Evolutionary conservation across 148 eudicot species (phyloP).

Genomic region (Rhododendron molle): DNA sequence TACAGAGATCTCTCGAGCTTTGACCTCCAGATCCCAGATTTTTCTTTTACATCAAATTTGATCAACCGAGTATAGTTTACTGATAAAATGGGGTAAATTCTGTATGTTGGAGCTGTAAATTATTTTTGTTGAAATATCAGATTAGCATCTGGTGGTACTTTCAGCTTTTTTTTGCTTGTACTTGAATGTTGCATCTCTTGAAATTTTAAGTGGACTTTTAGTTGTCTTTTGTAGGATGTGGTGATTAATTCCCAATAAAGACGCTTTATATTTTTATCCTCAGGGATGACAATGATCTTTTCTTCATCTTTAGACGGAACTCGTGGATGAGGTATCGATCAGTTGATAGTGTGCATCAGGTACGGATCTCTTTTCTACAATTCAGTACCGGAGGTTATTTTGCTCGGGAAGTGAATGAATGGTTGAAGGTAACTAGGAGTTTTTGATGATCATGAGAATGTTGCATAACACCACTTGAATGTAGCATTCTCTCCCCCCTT

Average conservation of each 20-base stretch:
- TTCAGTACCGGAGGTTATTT: neutral
- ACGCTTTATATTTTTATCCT: neutral
- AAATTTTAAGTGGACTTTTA: neutral
- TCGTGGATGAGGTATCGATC: neutral
- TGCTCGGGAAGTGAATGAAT: conserved; percentile 8
- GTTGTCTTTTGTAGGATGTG: neutral
- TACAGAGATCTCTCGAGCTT: neutral
- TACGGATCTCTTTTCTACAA: conserved; percentile 4
- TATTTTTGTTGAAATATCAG: neutral
- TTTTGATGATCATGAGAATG: neutral
- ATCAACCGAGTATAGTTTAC: neutral
- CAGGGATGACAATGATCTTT: neutral
- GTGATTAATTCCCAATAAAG: neutral
- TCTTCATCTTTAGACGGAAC: neutral
- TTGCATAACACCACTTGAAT: neutral
- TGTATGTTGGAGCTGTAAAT: neutral
- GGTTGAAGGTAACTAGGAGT: neutral
- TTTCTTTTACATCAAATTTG: neutral
- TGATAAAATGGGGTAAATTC: neutral
- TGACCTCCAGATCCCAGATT: neutral
- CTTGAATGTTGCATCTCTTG: neutral
- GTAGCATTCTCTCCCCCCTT: neutral
- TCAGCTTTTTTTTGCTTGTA: neutral
- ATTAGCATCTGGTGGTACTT: neutral
- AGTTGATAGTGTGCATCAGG: neutral